Conservation (phyloP, 2,329 filamentous ascomycete species). For the Xylariaceae sp. region DNA sequence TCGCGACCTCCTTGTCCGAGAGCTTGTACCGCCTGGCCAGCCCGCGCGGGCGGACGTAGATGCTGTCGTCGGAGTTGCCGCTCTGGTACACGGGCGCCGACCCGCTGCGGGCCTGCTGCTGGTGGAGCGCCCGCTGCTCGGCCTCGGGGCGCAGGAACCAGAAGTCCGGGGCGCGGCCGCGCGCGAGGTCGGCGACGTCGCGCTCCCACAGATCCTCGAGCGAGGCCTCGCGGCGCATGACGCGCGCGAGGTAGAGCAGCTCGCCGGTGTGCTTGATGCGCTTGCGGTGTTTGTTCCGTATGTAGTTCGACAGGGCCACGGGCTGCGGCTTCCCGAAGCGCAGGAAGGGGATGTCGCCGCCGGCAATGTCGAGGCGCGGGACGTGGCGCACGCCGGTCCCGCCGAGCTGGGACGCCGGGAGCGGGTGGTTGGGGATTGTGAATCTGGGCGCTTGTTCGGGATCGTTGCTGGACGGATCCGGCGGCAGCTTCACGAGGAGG, state of each 20-base stretch:
- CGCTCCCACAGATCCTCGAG: constrained; percentile 39
- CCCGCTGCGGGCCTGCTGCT: no score
- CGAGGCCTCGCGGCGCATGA: constrained; percentile 22
- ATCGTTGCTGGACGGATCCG: constrained; percentile 28
- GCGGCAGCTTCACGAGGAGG: constrained; percentile 29
- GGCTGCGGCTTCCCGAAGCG: constrained; percentile 63
- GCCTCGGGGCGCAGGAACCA: no score
- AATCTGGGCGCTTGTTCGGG: constrained; percentile 39
- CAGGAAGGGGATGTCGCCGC: constrained; percentile 54
- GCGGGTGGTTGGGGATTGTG: constrained; percentile 40
- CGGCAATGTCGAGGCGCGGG: constrained; percentile 52
- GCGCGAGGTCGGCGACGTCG: constrained; percentile 8
- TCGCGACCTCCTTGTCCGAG: no score
- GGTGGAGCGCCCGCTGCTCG: no score
- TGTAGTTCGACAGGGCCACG: constrained; percentile 47
- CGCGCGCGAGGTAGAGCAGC: constrained; percentile 28
- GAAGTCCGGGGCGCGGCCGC: no score
- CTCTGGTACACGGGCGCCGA: no score
- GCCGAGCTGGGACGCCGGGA: constrained; percentile 43
- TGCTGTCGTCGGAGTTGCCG: constrained; percentile 3
- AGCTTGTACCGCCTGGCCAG: no score
- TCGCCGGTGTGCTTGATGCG: constrained; percentile 39
- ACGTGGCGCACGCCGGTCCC: constrained; percentile 47
- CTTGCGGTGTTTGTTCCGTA: constrained; percentile 45
- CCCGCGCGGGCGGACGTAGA: not conserved